These are phyloP conservation scores for Phytophthora podocarpi DNA, from an alignment of 352 stramenopile species.

Conservation along the genomic window DNA sequence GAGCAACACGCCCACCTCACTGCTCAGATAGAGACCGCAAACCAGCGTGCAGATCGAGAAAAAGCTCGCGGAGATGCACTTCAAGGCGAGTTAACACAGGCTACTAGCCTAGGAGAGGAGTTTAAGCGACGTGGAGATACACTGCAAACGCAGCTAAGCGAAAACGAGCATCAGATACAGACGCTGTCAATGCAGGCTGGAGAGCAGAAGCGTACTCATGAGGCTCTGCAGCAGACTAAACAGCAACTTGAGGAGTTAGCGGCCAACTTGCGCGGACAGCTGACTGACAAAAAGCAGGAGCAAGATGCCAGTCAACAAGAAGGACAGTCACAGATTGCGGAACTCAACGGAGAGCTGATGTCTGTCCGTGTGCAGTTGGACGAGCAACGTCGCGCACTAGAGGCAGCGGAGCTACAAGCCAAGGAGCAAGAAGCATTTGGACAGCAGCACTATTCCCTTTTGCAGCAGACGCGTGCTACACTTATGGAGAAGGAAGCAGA, in stretches of 20 bases:
- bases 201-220: constrained; percentile 59
- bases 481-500: constrained; percentile 56
- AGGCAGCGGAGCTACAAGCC: constrained; percentile 67
- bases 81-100: constrained; percentile 50
- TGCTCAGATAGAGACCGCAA: constrained; percentile 48
- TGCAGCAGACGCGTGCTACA: constrained; percentile 53
- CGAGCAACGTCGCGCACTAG: constrained; percentile 67
- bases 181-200: constrained; percentile 59
- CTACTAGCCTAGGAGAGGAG: constrained; percentile 30
- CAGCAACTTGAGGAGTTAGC: constrained; percentile 70
- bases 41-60: constrained; percentile 35
- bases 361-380: constrained; percentile 76
- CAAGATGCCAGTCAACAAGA: constrained; percentile 66
- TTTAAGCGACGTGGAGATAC: constrained; percentile 61
- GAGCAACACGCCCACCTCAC: constrained; percentile 44
- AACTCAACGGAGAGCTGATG: constrained; percentile 75
- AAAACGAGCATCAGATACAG: constrained; percentile 64
- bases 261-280: constrained; percentile 54
- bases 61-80: constrained; percentile 47
- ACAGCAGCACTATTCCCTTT: constrained; percentile 53
- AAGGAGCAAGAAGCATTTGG: constrained; percentile 68
- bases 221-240: constrained; percentile 67
- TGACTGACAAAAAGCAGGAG: constrained; percentile 62
- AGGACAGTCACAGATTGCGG: constrained; percentile 61
- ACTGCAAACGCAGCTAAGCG: constrained; percentile 49